These are phyloP conservation scores for Actinomucor elegans DNA, from an alignment of 371 early-diverging fungal genomes.

Conservation along the genomic window DNA sequence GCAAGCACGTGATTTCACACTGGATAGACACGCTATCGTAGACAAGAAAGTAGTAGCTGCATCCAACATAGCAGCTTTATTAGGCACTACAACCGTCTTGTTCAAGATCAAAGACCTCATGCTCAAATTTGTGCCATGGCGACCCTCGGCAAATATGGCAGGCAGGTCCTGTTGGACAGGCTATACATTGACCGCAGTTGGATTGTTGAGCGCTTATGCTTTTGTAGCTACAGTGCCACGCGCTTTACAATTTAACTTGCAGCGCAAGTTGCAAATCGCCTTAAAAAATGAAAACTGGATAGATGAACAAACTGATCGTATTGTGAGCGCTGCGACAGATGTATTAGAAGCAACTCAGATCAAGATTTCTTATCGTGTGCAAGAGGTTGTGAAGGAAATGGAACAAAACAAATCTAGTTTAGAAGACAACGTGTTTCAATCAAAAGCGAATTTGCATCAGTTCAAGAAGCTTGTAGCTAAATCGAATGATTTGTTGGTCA, in stretches of 20 bases:
- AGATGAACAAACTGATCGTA: not conserved
- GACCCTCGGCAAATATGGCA: too few species aligned
- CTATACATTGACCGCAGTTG: not conserved
- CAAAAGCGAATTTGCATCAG: not conserved
- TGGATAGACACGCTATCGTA: not conserved
- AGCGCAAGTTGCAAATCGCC: slow-evolving; percentile 4
- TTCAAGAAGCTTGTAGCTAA: not conserved
- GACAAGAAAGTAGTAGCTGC: slow-evolving; percentile 7
- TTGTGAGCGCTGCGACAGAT: not conserved
- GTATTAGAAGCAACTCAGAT: not conserved
- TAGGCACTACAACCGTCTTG: not conserved
- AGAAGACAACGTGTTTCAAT: not conserved
- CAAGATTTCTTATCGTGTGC: not conserved
- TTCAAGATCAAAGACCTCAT: not conserved
- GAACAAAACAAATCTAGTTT: not conserved
- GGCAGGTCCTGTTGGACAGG: too few species aligned
- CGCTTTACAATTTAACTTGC: slow-evolving; percentile 1
- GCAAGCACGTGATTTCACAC: not conserved
- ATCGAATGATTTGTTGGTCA: slow-evolving; percentile 1
- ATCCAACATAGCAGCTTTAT: not conserved
- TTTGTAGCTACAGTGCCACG: slow-evolving; percentile 2
- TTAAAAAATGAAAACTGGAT: not conserved
- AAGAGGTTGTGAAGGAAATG: not conserved
- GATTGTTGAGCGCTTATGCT: not conserved
- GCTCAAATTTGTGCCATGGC: not conserved